Percentiles rank a stretch among this genome's conserved stretches.
These are phyloP conservation scores for Kickxella alabastrina DNA, from an alignment of 192 early-diverging fungal genomes.

Conservation along the genomic window DNA sequence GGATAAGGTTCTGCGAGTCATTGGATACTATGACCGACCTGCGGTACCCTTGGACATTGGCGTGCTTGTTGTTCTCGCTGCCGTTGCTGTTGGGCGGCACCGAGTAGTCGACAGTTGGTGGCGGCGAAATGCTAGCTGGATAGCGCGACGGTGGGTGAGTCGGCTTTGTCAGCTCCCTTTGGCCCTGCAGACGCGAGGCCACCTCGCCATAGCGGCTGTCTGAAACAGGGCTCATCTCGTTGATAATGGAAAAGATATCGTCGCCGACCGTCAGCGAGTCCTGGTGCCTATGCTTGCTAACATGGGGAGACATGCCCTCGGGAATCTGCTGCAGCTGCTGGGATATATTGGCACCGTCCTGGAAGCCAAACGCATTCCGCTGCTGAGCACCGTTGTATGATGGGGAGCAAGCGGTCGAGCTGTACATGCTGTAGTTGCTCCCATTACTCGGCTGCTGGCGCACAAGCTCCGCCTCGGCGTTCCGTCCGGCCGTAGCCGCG, in stretches of 20 bases:
- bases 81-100: too few relatives aligned
- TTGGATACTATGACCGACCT: neutral
- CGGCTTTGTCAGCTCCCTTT: neutral
- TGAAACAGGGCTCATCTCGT: slow-evolving; percentile 43
- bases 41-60: neutral
- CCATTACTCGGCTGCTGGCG: slow-evolving; percentile 3
- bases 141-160: slow-evolving; percentile 1
- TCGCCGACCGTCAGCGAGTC: slow-evolving; percentile 48
- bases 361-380: slow-evolving; percentile 23
- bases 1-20: neutral
- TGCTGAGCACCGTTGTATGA: neutral
- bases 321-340: slow-evolving; percentile 6
- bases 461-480: slow-evolving; percentile 26
- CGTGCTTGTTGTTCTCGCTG: neutral
- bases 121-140: neutral
- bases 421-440: slow-evolving; percentile 13
- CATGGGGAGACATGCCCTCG: neutral
- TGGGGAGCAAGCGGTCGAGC: slow-evolving; percentile 3
- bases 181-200: slow-evolving; percentile 27
- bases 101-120: too few relatives aligned
- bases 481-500: slow-evolving; percentile 35
- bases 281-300: slow-evolving; percentile 4
- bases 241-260: slow-evolving; percentile 47
- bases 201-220: slow-evolving; percentile 46
- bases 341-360: neutral